Conservation (phyloP, 2,329 filamentous ascomycete genomes). For the Corinectria fuckeliana region DNA sequence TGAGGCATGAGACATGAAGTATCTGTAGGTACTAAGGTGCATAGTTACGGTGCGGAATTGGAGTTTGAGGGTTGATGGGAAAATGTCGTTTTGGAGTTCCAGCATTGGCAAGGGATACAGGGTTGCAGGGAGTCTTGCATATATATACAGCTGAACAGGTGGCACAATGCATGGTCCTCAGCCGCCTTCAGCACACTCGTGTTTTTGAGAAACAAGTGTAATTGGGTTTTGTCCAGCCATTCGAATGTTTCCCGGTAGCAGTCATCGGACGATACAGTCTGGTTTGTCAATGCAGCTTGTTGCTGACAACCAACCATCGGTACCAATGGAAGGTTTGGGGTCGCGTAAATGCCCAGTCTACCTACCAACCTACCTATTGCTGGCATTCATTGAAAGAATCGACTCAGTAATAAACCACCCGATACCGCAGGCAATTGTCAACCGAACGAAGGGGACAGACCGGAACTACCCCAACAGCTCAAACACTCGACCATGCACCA, state of each 20-base stretch:
- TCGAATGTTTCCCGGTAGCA: no score
- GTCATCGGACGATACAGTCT: no score
- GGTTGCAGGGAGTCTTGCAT: background rate
- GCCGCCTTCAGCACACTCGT: background rate
- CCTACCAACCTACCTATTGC: no score
- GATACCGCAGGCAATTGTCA: background rate
- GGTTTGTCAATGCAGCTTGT: no score
- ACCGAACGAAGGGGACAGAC: background rate
- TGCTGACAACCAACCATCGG: background rate
- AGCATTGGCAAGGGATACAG: background rate
- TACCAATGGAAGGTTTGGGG: no score
- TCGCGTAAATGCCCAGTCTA: no score
- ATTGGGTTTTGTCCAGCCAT: no score
- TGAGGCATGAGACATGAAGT: slow-evolving; percentile 36
- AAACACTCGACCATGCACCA: background rate
- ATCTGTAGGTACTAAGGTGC: slow-evolving; percentile 1
- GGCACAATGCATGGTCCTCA: background rate
- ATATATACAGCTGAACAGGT: background rate
- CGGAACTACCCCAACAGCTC: background rate
- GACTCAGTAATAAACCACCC: background rate
- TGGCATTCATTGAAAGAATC: no score
- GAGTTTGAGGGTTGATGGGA: slow-evolving; percentile 22
- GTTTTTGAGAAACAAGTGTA: background rate
- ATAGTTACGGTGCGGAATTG: slow-evolving; percentile 12
- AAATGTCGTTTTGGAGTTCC: background rate